Evolutionary conservation across 441 rosid genomes (phyloP).

Genomic region (Viola pubescens): DNA sequence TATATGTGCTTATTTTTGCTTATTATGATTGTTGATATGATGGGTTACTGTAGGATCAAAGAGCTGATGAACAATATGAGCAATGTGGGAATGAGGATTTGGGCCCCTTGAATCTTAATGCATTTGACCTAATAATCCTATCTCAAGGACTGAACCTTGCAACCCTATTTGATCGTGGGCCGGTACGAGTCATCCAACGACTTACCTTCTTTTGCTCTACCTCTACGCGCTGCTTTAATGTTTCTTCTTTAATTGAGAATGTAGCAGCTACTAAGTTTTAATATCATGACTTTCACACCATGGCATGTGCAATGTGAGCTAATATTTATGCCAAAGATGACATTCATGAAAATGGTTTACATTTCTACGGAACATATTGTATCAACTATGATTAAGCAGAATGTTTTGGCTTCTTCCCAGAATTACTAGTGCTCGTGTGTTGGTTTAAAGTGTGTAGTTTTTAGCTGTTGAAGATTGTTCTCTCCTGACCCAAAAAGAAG

Average conservation of each 20-base stretch:
- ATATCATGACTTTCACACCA: neutral
- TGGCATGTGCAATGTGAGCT: neutral
- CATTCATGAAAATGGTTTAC: neutral
- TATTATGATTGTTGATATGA: constrained; percentile 12
- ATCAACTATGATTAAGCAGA: too few species aligned
- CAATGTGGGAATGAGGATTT: constrained; percentile 45
- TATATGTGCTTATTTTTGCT: neutral
- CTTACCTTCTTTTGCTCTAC: neutral
- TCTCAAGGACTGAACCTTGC: constrained; percentile 97
- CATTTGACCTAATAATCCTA: constrained; percentile 79
- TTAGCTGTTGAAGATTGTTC: constrained; percentile 1
- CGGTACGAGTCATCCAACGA: constrained; percentile 35
- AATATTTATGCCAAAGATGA: neutral
- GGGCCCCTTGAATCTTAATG: constrained; percentile 81
- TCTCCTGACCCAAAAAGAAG: too few species aligned
- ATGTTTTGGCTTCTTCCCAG: neutral
- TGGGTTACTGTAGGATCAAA: constrained; percentile 42
- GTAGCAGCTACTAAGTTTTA: neutral
- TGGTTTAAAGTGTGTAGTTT: constrained; percentile 9
- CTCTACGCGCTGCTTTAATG: too few species aligned
- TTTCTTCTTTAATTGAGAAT: too few species aligned
- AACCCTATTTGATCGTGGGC: constrained; percentile 78
- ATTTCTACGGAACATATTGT: neutral
- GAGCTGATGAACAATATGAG: constrained; percentile 42
- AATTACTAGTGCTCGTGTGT: neutral